phyloP scores from a whole-genome alignment of 2,329 filamentous ascomycete genomes.

The Curvularia sp. region DNA sequence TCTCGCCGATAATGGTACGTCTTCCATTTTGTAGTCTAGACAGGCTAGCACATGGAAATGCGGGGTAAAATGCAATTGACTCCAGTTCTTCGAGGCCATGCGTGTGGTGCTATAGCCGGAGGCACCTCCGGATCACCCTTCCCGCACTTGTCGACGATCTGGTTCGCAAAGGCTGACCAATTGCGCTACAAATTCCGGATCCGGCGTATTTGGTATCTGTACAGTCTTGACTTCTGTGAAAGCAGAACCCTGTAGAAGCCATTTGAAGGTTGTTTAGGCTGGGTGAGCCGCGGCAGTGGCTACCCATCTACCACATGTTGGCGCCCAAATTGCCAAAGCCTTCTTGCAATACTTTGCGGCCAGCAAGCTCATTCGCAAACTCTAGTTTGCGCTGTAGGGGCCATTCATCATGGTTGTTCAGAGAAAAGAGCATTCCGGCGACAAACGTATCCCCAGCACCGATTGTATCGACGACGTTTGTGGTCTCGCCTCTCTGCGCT shows the following conservation, averaged over 20 bases:
- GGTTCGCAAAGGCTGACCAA: background rate
- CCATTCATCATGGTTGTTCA: constrained; percentile 64
- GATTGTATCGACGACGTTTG: constrained; percentile 62
- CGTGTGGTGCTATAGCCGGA: constrained; percentile 12
- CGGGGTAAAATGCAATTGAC: constrained; percentile 23
- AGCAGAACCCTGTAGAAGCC: background rate
- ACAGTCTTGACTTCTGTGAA: background rate
- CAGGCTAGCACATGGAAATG: constrained; percentile 9
- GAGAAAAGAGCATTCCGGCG: constrained; percentile 71
- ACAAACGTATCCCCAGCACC: constrained; percentile 80
- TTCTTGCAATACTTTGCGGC: constrained; percentile 70
- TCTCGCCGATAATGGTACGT: constrained; percentile 15
- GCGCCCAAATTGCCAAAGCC: constrained; percentile 60
- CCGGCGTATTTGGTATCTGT: background rate
- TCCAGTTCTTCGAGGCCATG: constrained; percentile 15
- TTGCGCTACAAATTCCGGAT: background rate
- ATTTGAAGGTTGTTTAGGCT: background rate
- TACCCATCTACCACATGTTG: constrained; percentile 11
- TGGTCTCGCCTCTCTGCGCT: background rate
- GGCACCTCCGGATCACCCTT: constrained; percentile 9
- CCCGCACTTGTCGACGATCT: constrained; percentile 6
- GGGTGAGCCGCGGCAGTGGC: background rate
- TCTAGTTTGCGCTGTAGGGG: constrained; percentile 57
- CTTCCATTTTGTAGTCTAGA: background rate
- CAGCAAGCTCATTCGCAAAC: constrained; percentile 72